A percentile compares a stretch with the other conserved stretches of the same genome.
phyloP scores from a whole-genome alignment of 75 land plant genomes.

The Picea glauca region DNA sequence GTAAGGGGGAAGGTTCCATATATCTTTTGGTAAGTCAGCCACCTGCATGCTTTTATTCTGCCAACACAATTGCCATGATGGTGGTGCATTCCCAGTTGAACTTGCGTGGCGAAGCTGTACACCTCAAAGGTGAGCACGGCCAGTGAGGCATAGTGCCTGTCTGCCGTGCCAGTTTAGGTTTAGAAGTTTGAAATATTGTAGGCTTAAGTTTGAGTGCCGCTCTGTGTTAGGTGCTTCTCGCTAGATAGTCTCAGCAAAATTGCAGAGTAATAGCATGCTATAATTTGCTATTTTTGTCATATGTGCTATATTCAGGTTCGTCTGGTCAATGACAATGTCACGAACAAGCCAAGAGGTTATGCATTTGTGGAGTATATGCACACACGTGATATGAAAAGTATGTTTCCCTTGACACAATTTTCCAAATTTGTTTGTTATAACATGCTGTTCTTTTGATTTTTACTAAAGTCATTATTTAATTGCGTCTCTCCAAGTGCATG shows the following conservation, averaged over 20 bases:
- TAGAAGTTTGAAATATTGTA: slow-evolving; percentile 13
- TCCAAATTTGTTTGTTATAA: background rate
- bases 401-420: background rate
- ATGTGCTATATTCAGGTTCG: slow-evolving; percentile 58
- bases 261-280: background rate
- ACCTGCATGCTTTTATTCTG: slow-evolving; percentile 10
- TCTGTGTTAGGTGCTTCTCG: background rate
- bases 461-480: background rate
- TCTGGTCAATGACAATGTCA: slow-evolving; percentile 65
- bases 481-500: background rate
- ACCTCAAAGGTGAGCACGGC: slow-evolving; percentile 97
- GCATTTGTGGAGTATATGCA: slow-evolving; percentile 94
- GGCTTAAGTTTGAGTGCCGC: slow-evolving; percentile 4
- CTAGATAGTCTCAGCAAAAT: background rate
- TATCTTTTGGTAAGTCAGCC: slow-evolving; percentile 13
- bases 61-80: slow-evolving; percentile 15
- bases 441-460: background rate
- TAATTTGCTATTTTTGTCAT: slow-evolving; percentile 5
- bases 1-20: slow-evolving; percentile 68
- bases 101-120: slow-evolving; percentile 39
- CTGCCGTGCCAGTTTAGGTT: slow-evolving; percentile 81
- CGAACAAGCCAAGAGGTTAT: slow-evolving; percentile 92
- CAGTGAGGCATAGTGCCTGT: slow-evolving; percentile 81
- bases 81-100: slow-evolving; percentile 12
- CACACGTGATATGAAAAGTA: slow-evolving; percentile 97